Evolutionary conservation across 2,329 filamentous ascomycete species (phyloP).

Genomic region (Penicillium sp.): DNA sequence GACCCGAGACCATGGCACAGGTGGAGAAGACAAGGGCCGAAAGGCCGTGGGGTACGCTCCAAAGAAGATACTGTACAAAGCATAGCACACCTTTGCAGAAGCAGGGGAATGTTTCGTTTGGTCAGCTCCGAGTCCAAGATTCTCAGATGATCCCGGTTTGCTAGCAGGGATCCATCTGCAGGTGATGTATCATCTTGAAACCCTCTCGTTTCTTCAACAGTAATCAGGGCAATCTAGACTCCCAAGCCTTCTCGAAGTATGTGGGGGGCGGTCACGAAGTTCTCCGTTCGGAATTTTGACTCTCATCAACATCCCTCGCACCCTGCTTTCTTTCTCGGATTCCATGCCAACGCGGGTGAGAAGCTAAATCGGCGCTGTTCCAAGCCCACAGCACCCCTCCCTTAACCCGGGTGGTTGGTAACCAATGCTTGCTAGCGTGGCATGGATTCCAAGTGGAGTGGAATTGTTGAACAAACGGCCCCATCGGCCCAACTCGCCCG

Average conservation of each 20-base stretch:
- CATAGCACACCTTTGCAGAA: not conserved
- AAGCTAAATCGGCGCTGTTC: slow-evolving; percentile 11
- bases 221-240: not conserved
- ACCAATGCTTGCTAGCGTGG: slow-evolving; percentile 11
- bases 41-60: not conserved
- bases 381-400: slow-evolving; percentile 4
- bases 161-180: not conserved
- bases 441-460: slow-evolving; percentile 7
- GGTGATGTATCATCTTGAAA: not conserved
- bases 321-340: no score
- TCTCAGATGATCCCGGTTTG: not conserved
- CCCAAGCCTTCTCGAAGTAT: not conserved
- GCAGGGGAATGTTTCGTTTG: not conserved
- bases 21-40: not conserved
- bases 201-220: not conserved
- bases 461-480: not conserved
- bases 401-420: slow-evolving; percentile 4
- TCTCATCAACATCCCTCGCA: not conserved
- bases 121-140: not conserved
- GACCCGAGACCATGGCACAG: slow-evolving; percentile 6
- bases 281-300: not conserved
- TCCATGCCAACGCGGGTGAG: not conserved
- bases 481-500: slow-evolving; percentile 4
- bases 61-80: not conserved
- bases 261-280: not conserved